These are phyloP conservation scores for Dinochytrium kinnereticum DNA, from an alignment of 371 early-diverging fungal genomes.

Conservation along the genomic window DNA sequence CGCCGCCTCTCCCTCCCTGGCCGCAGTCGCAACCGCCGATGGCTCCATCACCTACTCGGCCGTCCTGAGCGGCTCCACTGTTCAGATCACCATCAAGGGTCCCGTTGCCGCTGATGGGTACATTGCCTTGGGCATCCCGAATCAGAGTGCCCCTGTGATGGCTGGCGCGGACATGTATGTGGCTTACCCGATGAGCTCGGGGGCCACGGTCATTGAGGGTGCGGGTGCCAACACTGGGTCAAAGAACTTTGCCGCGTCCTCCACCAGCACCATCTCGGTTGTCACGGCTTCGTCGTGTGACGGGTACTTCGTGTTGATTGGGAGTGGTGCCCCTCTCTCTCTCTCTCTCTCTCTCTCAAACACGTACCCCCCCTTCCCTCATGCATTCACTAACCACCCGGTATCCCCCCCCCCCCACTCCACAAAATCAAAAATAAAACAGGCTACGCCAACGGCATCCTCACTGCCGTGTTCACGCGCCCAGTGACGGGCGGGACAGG, in stretches of 20 bases:
- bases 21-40: neutral
- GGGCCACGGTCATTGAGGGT: conserved; percentile 5
- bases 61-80: neutral
- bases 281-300: neutral
- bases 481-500: neutral
- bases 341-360: no score
- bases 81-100: conserved; percentile 3
- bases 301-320: no score
- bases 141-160: neutral
- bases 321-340: neutral
- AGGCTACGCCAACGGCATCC: conserved; percentile 20
- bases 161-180: neutral
- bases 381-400: no score
- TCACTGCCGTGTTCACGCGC: conserved; percentile 16
- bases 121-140: conserved; percentile 9
- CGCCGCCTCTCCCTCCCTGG: neutral
- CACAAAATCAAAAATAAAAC: neutral
- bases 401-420: neutral
- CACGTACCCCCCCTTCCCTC: no score
- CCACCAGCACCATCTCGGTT: conserved; percentile 4
- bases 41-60: neutral
- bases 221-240: neutral
- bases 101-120: neutral
- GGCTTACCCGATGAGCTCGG: neutral
- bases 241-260: neutral